Conservation (phyloP, 2,329 filamentous ascomycete species). For the Fusarium sp. region DNA sequence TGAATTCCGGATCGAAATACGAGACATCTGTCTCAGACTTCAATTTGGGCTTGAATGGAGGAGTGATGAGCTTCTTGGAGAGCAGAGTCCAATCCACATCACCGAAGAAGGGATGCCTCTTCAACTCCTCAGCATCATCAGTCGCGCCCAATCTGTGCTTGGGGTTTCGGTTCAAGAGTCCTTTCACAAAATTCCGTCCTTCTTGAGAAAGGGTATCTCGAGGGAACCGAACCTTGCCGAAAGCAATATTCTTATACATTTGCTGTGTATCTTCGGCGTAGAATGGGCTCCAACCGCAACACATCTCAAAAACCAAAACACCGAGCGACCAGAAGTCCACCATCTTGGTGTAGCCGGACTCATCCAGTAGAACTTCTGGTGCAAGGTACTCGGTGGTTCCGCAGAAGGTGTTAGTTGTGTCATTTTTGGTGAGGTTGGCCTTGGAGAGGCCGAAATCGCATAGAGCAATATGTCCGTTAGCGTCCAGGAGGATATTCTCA, state of each 20-base stretch:
- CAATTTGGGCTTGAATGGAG: constrained; percentile 97
- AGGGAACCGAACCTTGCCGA: constrained; percentile 97
- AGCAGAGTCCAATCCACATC: constrained; percentile 95
- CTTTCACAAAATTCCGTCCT: constrained; percentile 98
- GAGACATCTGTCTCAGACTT: constrained; percentile 97
- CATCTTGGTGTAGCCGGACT: constrained; percentile 99
- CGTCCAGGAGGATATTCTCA: constrained; percentile 96
- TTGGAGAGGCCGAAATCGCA: constrained; percentile 99
- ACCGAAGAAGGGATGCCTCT: constrained; percentile 92
- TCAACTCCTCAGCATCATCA: constrained; percentile 93
- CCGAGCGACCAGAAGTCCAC: constrained; percentile 99
- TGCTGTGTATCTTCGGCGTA: constrained; percentile 99
- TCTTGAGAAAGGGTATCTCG: constrained; percentile 94
- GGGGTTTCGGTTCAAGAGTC: constrained; percentile 94
- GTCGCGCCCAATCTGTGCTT: constrained; percentile 94
- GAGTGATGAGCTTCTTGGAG: constrained; percentile 90
- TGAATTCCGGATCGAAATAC: constrained; percentile 99
- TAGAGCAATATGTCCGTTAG: constrained; percentile 96
- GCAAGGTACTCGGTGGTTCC: constrained; percentile 98
- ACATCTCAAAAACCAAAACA: constrained; percentile 99
- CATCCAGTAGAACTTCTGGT: constrained; percentile 93
- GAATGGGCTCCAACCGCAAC: constrained; percentile 98
- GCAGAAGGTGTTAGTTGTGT: constrained; percentile 98
- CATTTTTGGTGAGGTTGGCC: constrained; percentile 95
- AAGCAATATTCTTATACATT: constrained; percentile 99